Evolutionary conservation across 768 basidiomycete genomes (phyloP), one percentile per base, ranked within the genome.

Genomic region (Pisolithus sp.): DNA sequence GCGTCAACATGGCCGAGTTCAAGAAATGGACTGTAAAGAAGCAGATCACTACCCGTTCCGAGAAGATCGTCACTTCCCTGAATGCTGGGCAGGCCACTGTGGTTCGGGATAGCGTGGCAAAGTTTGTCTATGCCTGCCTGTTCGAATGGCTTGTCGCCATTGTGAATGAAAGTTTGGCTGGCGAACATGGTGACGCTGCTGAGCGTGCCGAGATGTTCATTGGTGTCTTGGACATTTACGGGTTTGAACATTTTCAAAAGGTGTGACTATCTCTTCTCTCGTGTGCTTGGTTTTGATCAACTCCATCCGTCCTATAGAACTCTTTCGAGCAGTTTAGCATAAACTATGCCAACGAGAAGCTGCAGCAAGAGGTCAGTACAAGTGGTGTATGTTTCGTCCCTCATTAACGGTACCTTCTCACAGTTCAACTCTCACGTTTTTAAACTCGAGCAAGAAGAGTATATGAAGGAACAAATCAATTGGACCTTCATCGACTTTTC

Each of bases 401-500:
- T 59, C 49, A 34, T 34, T 66, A 43, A 67, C 49, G 3, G 10
- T 50, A 15, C 13, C 37, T 9, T 51, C 40, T 44, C 52, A 7
- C 57, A 96, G 90, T 99, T 99, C 75, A 98, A 98, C 62, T 96
- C 95, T 1, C 96, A 99, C 65, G 96, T 99, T 46, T 93, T 93
- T 81, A 94, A 98, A 76, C 82, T 99, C 39, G 96, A 99, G 66
- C 96, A 99, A 74, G 96, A 98, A 67, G 96, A 99, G 71, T 99
- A 99, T 64, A 83, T 98, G 48, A 91, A 95, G 57, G 96, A 99
- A 66, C 79, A 96, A 69, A 99, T 99, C 66, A 93, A 96, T 67
- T 99, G 96, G 96, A 97, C 90, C 8, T 98, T 98, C 71, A 99
- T 99, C 67, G 95, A 98, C 62, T 99, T 96, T 69, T 91, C 91